Evolutionary conservation across 148 eudicot genomes (phyloP).

Genomic region (Vaccinium darrowii): DNA sequence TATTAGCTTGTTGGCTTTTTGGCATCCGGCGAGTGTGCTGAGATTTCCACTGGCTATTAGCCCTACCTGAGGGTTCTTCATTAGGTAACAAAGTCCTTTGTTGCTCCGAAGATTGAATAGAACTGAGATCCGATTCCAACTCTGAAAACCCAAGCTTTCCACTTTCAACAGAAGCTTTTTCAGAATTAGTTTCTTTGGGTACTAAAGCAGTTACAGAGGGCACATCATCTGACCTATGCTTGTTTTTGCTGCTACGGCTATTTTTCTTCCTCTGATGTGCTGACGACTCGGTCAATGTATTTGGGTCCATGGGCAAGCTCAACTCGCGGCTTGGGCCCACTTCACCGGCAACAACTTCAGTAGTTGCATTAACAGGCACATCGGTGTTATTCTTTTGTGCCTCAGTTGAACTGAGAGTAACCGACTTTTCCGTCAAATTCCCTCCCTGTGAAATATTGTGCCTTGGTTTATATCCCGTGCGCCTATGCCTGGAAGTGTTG

Average conservation of each 20-base stretch:
- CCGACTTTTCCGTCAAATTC: slow-evolving; percentile 32
- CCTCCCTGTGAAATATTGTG: slow-evolving; percentile 40
- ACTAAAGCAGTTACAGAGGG: slow-evolving; percentile 26
- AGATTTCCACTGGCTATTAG: slow-evolving; percentile 52
- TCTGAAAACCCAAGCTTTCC: slow-evolving; percentile 29
- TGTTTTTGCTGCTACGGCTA: slow-evolving; percentile 54
- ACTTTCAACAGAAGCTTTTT: slow-evolving; percentile 31
- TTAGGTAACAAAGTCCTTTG: slow-evolving; percentile 34
- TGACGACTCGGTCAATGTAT: slow-evolving; percentile 31
- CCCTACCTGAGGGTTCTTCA: slow-evolving; percentile 50
- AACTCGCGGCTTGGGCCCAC: slow-evolving; percentile 21
- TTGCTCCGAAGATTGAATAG: slow-evolving; percentile 40
- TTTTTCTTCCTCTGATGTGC: slow-evolving; percentile 53
- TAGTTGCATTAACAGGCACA: slow-evolving; percentile 13
- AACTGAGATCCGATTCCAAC: slow-evolving; percentile 27
- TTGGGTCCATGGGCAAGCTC: slow-evolving; percentile 24
- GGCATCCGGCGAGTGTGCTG: slow-evolving; percentile 59
- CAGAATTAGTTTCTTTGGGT: slow-evolving; percentile 36
- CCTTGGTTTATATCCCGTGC: slow-evolving; percentile 50
- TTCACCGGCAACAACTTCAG: slow-evolving; percentile 29
- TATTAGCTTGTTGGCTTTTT: slow-evolving; percentile 60
- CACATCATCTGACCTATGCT: slow-evolving; percentile 54
- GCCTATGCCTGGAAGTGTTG: slow-evolving; percentile 45
- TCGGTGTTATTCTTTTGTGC: slow-evolving; percentile 14
- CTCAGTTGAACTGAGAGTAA: slow-evolving; percentile 19